Evolutionary conservation across 495 filamentous ascomycete genomes (phyloP).

Genomic region (Neurospora sp.): DNA sequence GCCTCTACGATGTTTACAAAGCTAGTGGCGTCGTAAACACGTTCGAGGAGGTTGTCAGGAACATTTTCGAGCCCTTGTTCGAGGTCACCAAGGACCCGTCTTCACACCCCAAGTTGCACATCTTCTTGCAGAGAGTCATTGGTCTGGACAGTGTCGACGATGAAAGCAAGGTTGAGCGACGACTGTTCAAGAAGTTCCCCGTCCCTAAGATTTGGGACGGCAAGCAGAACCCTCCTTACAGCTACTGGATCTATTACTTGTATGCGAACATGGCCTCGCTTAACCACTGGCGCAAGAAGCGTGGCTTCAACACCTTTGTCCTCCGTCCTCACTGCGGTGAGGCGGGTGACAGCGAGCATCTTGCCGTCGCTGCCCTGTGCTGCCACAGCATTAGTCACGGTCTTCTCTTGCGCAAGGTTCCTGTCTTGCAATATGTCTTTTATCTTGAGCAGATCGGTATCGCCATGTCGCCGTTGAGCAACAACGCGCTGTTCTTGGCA

Average conservation of each 20-base stretch:
- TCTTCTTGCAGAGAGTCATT: conserved; percentile 90
- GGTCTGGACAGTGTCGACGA: conserved; percentile 98
- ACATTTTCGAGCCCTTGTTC: conserved; percentile 88
- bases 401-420: conserved; percentile 84
- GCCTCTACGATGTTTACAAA: conserved; percentile 94
- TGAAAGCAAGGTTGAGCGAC: conserved; percentile 89
- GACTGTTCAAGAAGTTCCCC: conserved; percentile 87
- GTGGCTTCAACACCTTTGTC: conserved; percentile 92
- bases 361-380: conserved; percentile 84
- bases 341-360: conserved; percentile 91
- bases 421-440: conserved; percentile 90
- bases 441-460: conserved; percentile 97
- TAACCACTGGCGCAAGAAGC: conserved; percentile 80
- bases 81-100: conserved; percentile 88
- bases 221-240: conserved; percentile 94
- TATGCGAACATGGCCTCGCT: conserved; percentile 90
- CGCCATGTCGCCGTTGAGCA: conserved; percentile 96
- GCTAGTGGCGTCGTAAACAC: conserved; percentile 72
- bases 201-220: conserved; percentile 79
- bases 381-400: conserved; percentile 98
- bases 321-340: conserved; percentile 93
- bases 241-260: conserved; percentile 97
- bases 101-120: conserved; percentile 83
- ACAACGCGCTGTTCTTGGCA: conserved; percentile 92
- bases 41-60: conserved; percentile 84